Evolutionary conservation across 768 basidiomycete species (phyloP).

Genomic region (Suillus plorans): DNA sequence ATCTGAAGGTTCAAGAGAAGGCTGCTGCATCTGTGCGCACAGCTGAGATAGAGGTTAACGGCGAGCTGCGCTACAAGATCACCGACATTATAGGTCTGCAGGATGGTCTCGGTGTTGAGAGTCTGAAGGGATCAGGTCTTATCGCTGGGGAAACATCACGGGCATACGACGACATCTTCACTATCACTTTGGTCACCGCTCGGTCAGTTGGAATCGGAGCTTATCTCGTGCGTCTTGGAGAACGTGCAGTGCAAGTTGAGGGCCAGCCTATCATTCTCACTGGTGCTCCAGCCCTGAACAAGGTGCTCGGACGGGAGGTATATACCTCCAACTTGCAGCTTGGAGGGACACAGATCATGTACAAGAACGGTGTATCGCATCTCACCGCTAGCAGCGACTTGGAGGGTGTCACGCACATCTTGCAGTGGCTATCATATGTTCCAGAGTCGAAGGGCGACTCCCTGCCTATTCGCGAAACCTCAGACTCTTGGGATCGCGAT

Average conservation of each 20-base stretch:
- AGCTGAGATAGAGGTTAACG: conserved; percentile 79
- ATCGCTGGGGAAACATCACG: conserved; percentile 98
- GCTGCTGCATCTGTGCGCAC: conserved; percentile 76
- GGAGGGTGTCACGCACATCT: conserved; percentile 90
- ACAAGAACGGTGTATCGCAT: conserved; percentile 99
- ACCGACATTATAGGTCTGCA: conserved; percentile 97
- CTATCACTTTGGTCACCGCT: conserved; percentile 97
- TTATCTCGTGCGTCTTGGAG: conserved; percentile 95
- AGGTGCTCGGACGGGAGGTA: conserved; percentile 97
- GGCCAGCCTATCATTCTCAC: conserved; percentile 99
- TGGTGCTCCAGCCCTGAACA: conserved; percentile 95
- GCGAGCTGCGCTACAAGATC: conserved; percentile 90
- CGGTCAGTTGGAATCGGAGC: conserved; percentile 99
- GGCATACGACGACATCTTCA: conserved; percentile 99
- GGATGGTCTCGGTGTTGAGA: conserved; percentile 96
- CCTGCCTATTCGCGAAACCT: conserved; percentile 72
- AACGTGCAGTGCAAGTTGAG: conserved; percentile 97
- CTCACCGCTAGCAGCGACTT: conserved; percentile 93
- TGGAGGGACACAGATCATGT: conserved; percentile 99
- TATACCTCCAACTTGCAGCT: conserved; percentile 98
- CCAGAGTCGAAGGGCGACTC: conserved; percentile 79
- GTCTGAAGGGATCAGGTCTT: conserved; percentile 91
- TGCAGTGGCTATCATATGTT: conserved; percentile 93
- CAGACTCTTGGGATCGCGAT: conserved; percentile 89
- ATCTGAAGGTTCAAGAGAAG: conserved; percentile 86